A percentile compares a stretch with the other conserved stretches of the same genome.
These are phyloP conservation scores for Calycina marina DNA, from an alignment of 2,329 filamentous ascomycete species.

Conservation along the genomic window DNA sequence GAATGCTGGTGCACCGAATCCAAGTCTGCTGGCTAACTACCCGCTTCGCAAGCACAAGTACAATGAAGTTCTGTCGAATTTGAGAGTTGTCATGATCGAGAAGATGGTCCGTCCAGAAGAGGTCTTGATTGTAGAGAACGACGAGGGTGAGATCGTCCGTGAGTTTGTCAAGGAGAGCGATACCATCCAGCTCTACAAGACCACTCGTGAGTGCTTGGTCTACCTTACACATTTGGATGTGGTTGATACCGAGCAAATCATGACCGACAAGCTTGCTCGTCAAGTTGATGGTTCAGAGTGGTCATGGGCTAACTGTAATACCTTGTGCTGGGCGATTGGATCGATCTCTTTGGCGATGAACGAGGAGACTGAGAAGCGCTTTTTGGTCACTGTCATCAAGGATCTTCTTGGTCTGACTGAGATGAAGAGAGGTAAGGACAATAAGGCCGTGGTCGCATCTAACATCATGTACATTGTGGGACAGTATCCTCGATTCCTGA, in stretches of 20 bases:
- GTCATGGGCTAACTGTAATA: constrained; percentile 99
- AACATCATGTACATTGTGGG: constrained; percentile 99
- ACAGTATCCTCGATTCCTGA: constrained; percentile 94
- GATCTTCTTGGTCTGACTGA: constrained; percentile 91
- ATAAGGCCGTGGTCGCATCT: constrained; percentile 96
- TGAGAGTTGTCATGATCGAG: constrained; percentile 97
- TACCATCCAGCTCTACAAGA: constrained; percentile 98
- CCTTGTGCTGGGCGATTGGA: constrained; percentile 96
- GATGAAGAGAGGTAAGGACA: constrained; percentile 99
- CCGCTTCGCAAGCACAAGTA: constrained; percentile 97
- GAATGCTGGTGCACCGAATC: constrained; percentile 73
- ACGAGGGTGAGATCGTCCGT: constrained; percentile 95
- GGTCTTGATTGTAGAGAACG: constrained; percentile 97
- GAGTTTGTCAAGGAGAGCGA: constrained; percentile 99
- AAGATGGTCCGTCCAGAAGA: constrained; percentile 99
- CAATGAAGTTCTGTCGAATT: constrained; percentile 79
- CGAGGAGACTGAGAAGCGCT: constrained; percentile 96
- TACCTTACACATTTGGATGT: constrained; percentile 97
- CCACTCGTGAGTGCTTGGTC: constrained; percentile 89
- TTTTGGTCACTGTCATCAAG: constrained; percentile 97
- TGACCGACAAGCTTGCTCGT: constrained; percentile 93
- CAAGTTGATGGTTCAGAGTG: constrained; percentile 93
- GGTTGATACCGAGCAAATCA: constrained; percentile 93
- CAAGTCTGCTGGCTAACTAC: constrained; percentile 72
- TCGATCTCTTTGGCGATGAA: constrained; percentile 99